Conservation (phyloP, 257 asterid genomes). For the Nemophila menziesii region DNA sequence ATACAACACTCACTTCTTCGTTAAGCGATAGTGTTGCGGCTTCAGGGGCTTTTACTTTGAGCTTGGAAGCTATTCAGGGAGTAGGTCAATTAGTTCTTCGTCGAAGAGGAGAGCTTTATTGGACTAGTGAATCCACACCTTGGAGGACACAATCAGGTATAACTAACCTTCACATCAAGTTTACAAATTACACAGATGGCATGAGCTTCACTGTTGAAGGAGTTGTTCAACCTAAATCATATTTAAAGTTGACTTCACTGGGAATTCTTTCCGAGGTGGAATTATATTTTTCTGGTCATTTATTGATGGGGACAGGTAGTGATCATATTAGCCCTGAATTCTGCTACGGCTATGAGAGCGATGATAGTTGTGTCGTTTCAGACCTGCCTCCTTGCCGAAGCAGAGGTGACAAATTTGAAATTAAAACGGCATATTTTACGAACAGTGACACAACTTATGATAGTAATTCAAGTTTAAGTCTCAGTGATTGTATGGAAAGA, state of each 20-base stretch:
- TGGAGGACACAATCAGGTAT: too few species aligned
- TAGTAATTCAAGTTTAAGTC: slow-evolving; percentile 3
- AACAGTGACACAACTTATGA: not conserved
- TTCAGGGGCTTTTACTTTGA: too few species aligned
- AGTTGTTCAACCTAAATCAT: not conserved
- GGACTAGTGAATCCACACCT: slow-evolving; percentile 17
- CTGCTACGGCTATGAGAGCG: slow-evolving; percentile 14
- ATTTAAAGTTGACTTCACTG: too few species aligned
- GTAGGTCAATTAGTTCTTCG: slow-evolving; percentile 18
- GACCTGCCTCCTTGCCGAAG: slow-evolving; percentile 12
- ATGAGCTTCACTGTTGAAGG: not conserved
- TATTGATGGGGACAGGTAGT: slow-evolving; percentile 14
- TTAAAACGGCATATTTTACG: slow-evolving; percentile 1
- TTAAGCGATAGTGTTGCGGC: too few species aligned
- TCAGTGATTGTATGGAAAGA: slow-evolving; percentile 16
- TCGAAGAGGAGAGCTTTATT: slow-evolving; percentile 15
- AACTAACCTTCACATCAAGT: too few species aligned
- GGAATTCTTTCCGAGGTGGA: too few species aligned
- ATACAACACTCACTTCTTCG: too few species aligned
- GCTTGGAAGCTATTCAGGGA: slow-evolving; percentile 22
- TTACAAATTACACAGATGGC: not conserved
- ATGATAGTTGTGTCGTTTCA: slow-evolving; percentile 15
- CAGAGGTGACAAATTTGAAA: slow-evolving; percentile 9
- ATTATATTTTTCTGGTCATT: slow-evolving; percentile 7
- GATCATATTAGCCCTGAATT: slow-evolving; percentile 12